Conservation (phyloP, 371 early-diverging fungal genomes). For the Umbelopsis sp. region DNA sequence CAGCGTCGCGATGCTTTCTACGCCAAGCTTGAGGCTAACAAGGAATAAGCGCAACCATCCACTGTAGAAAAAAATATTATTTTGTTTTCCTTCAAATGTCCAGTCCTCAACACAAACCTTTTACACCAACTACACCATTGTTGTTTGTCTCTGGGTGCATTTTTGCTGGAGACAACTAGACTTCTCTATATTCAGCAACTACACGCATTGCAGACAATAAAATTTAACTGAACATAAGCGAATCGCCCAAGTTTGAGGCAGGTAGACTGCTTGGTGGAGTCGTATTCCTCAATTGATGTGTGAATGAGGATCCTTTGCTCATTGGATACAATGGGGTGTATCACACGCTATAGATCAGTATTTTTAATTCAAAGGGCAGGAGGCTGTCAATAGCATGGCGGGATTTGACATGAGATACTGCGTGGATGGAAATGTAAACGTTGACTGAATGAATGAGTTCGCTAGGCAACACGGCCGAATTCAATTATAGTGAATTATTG, state of each 20-base stretch:
- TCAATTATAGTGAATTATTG: background rate
- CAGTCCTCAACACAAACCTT: background rate
- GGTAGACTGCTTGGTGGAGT: too few relatives aligned
- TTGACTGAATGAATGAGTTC: too few relatives aligned
- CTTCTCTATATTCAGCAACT: slow-evolving; percentile 16
- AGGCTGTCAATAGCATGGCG: too few relatives aligned
- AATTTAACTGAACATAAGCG: slow-evolving; percentile 4
- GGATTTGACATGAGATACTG: too few relatives aligned
- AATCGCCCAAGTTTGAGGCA: too few relatives aligned
- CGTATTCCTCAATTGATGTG: too few relatives aligned
- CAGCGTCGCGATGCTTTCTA: slow-evolving; percentile 49
- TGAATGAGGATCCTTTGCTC: too few relatives aligned
- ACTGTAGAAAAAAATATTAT: slow-evolving; percentile 8
- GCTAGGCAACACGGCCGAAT: background rate
- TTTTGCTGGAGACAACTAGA: slow-evolving; percentile 15
- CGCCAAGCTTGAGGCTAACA: slow-evolving; percentile 56
- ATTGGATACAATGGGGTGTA: too few relatives aligned
- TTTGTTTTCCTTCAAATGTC: slow-evolving; percentile 2
- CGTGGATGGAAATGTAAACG: too few relatives aligned
- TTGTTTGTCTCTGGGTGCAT: slow-evolving; percentile 8
- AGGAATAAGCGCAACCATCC: slow-evolving; percentile 31
- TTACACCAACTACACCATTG: slow-evolving; percentile 11
- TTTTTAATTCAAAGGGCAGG: too few relatives aligned
- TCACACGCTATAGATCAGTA: too few relatives aligned
- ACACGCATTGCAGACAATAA: slow-evolving; percentile 19